phyloP scores from a whole-genome alignment of 768 basidiomycete species.

The Leccinum uliginosum region DNA sequence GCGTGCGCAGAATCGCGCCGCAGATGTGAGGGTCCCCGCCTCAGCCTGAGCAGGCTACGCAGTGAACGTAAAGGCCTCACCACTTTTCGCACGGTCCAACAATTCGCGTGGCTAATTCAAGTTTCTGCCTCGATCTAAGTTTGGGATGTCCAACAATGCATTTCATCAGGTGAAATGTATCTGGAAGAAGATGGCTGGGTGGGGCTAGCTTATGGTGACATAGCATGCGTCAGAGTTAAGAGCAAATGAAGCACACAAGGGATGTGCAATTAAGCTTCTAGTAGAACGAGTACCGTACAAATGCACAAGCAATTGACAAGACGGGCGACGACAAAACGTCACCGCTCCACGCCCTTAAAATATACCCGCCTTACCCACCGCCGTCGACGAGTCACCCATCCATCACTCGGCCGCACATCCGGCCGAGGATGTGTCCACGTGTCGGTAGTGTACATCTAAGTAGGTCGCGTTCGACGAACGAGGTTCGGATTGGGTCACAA shows the following conservation, averaged over 20 bases:
- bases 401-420: slow-evolving; percentile 38
- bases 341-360: slow-evolving; percentile 6
- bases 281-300: not conserved
- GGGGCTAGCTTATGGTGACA: too few species aligned
- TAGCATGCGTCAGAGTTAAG: not conserved
- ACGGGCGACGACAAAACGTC: not conserved
- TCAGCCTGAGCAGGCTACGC: too few species aligned
- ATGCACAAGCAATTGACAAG: not conserved
- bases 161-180: too few species aligned
- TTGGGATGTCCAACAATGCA: too few species aligned
- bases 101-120: too few species aligned
- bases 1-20: too few species aligned
- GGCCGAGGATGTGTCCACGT: slow-evolving; percentile 54
- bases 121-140: too few species aligned
- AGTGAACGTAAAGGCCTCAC: too few species aligned
- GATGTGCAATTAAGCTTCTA: not conserved
- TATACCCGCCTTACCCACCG: slow-evolving; percentile 71
- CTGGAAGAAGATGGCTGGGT: too few species aligned
- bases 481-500: not conserved
- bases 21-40: too few species aligned
- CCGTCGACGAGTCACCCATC: slow-evolving; percentile 58
- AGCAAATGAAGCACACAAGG: not conserved
- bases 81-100: too few species aligned
- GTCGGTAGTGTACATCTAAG: slow-evolving; percentile 69
- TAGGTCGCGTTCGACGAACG: not conserved